Evolutionary conservation across 805 yeast species (phyloP).

Genomic region (Wickerhamiella azymoides): DNA sequence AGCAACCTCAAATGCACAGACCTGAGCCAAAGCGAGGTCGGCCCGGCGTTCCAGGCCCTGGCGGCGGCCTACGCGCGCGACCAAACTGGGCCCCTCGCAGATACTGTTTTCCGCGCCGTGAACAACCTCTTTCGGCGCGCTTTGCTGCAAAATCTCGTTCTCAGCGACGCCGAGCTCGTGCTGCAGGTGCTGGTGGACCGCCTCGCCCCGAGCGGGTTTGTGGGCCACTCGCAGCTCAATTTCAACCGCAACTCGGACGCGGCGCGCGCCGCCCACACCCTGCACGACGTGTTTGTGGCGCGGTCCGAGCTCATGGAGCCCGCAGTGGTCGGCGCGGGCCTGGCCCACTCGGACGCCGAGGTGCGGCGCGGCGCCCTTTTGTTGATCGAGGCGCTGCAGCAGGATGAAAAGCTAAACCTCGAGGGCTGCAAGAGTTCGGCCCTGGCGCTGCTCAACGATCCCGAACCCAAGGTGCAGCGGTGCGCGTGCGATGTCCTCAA

Average conservation of each 20-base stretch:
- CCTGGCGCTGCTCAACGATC: conserved; percentile 23
- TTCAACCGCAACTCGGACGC: background rate
- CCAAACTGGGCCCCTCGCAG: conserved; percentile 10
- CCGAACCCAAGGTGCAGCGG: conserved; percentile 14
- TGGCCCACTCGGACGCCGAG: conserved; percentile 16
- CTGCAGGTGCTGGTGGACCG: conserved; percentile 25
- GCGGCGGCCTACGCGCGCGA: conserved; percentile 12
- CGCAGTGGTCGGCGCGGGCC: conserved; percentile 22
- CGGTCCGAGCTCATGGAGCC: conserved; percentile 25
- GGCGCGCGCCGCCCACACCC: conserved; percentile 15
- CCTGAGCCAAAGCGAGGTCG: conserved; percentile 11
- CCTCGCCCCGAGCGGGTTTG: background rate
- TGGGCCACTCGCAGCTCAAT: background rate
- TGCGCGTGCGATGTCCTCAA: background rate
- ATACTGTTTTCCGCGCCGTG: conserved; percentile 30
- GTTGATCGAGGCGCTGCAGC: conserved; percentile 14
- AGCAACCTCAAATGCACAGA: conserved; percentile 15
- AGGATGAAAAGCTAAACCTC: conserved; percentile 18
- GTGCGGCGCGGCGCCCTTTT: conserved; percentile 20
- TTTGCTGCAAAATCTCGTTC: conserved; percentile 27
- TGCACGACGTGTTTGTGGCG: conserved; percentile 29
- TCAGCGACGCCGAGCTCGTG: conserved; percentile 24
- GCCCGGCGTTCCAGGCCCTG: conserved; percentile 20
- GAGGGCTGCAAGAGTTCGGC: conserved; percentile 22
- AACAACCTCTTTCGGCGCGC: conserved; percentile 34